Conservation (phyloP, 2,329 filamentous ascomycete species). For the Mollisiaceae sp. region DNA sequence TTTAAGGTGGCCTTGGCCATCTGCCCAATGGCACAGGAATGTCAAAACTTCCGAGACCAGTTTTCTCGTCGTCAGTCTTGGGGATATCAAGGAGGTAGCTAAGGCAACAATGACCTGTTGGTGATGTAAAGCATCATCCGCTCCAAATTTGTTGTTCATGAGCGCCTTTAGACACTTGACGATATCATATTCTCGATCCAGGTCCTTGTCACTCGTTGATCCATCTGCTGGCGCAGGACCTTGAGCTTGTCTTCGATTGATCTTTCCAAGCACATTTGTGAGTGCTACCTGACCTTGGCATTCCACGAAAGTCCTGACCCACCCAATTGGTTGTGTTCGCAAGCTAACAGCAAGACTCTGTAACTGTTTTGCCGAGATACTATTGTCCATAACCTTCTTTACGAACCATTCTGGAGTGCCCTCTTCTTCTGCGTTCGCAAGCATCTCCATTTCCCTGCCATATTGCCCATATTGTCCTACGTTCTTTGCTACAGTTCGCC, state of each 20-base stretch:
- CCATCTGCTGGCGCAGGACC: slow-evolving; percentile 58
- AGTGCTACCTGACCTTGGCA: slow-evolving; percentile 96
- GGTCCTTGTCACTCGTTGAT: slow-evolving; percentile 65
- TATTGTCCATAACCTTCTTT: slow-evolving; percentile 94
- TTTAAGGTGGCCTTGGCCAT: slow-evolving; percentile 87
- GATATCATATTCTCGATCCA: slow-evolving; percentile 88
- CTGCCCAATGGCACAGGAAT: slow-evolving; percentile 93
- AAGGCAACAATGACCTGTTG: slow-evolving; percentile 90
- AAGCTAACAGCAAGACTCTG: slow-evolving; percentile 93
- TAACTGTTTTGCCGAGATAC: slow-evolving; percentile 87
- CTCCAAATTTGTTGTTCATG: slow-evolving; percentile 99
- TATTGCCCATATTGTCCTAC: slow-evolving; percentile 64
- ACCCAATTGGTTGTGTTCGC: slow-evolving; percentile 94
- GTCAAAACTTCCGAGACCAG: slow-evolving; percentile 95
- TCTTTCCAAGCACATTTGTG: slow-evolving; percentile 90
- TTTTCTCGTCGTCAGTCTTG: slow-evolving; percentile 88
- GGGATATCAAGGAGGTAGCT: slow-evolving; percentile 84
- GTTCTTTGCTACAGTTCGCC: slow-evolving; percentile 73
- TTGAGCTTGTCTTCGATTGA: slow-evolving; percentile 86
- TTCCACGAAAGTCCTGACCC: slow-evolving; percentile 96
- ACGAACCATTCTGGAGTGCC: slow-evolving; percentile 99
- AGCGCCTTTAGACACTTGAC: slow-evolving; percentile 96
- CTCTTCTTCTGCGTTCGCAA: slow-evolving; percentile 87
- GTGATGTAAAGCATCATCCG: slow-evolving; percentile 90
- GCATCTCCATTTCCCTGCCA: slow-evolving; percentile 69